Evolutionary conservation across 1,139 yeast genomes (phyloP), one percentile per base, ranked within the genome.

Genomic region (Saccharomyces uvarum): DNA sequence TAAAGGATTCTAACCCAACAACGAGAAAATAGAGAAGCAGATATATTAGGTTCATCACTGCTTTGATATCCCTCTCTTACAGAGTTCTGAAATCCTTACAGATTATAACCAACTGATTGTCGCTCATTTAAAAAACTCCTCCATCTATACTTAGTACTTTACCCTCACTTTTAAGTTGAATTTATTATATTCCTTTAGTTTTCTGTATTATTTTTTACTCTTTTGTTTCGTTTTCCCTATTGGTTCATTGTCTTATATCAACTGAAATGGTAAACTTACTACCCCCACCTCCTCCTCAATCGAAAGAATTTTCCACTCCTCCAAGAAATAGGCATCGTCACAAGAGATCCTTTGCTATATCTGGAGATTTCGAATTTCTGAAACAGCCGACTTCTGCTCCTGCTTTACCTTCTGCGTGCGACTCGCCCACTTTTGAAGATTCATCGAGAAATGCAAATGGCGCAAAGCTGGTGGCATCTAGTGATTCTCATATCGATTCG

Each of bases 261-360:
- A 21, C 44, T 38, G 44, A 38, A 16, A 38, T 38, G 44, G 44
- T 19, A 38, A 38, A 38, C 13, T 11, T 38, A 38, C 19, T 21
- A 21, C 44, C 44, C 19, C 44, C 44, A 38, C 44, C 24, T 16
- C 44, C 44, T 2, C 19, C 44, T 24, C 44, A 38, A 38, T 16
- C 9, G 44, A 38, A 8, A 21, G 44, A 29, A 21, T 50, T 51
- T 24, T 47, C 51, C 3, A 57, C 60, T 4, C 61, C 59, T 1
- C 52, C 56, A 29, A 73, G 74, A 61, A 74, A 80, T 59, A 77
- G 80, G 1, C 89, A 84, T 66, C 76, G 84, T 49, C 90, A 84
- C 61, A 77, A 83, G 63, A 72, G 90, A 52, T 84, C 89, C 0
- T 86, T 86, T 26, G 89, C 89, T 0, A 82, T 84, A 14, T 82